Evolutionary conservation across 1,139 yeast species (phyloP).

Genomic region (Hemisphaericaspora xylanilytica): DNA sequence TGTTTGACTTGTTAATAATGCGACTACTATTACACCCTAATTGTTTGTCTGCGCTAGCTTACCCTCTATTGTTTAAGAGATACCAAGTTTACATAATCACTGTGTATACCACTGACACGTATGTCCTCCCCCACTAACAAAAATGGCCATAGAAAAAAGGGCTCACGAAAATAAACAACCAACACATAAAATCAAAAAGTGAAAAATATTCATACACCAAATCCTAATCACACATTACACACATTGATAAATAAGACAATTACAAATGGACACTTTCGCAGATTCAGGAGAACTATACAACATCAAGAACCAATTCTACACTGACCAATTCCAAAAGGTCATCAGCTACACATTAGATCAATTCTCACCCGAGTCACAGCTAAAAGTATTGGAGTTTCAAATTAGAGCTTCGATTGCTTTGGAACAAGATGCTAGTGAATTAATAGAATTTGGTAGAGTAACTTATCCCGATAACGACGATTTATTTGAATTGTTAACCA

Average conservation of each 20-base stretch:
- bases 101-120: no score
- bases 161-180: no score
- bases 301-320: conserved; percentile 46
- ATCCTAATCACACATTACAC: no score
- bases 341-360: conserved; percentile 29
- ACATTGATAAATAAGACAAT: no score
- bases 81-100: no score
- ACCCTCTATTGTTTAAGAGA: no score
- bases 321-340: conserved; percentile 45
- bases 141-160: no score
- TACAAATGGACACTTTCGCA: conserved; percentile 39
- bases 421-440: conserved; percentile 39
- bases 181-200: no score
- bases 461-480: conserved; percentile 37
- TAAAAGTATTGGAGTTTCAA: conserved; percentile 43
- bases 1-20: no score
- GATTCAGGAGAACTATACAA: conserved; percentile 46
- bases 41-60: no score
- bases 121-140: no score
- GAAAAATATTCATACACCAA: not conserved
- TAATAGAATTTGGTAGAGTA: conserved; percentile 39
- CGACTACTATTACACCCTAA: no score
- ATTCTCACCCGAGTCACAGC: conserved; percentile 36
- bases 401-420: conserved; percentile 42
- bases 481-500: conserved; percentile 39